Evolutionary conservation across 192 early-diverging fungal genomes (phyloP), one percentile per base, ranked within the genome.

Genomic region (Coemansia erecta): DNA sequence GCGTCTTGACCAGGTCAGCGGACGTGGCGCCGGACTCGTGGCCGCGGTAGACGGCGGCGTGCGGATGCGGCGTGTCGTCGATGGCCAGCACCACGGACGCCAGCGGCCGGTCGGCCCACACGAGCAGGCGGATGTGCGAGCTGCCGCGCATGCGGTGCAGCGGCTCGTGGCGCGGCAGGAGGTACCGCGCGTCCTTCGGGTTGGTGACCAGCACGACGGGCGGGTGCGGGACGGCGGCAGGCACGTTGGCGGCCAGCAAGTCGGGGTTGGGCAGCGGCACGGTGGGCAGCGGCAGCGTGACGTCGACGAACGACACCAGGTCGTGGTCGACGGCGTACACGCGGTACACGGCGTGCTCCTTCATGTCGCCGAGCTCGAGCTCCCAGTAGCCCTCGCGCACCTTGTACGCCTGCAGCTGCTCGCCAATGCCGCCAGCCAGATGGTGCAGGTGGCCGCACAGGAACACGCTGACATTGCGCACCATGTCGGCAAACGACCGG

Each of bases 331-430:
- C 83, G 8, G 88, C 89, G 40, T 92, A 85, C 23, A 97, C 83
- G 37, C 94, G 81, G 61, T 91, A 94, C n/a, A 86, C 49, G 0
- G 87, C 92, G 68, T 95, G 90, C 55, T 87, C 82, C 75, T 97
- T 97, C 81, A 97, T 84, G 52, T 97, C 94, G 19, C 84, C 91
- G 10, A 97, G 68, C 78, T 96, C 93, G 14, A 97, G 77, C 73
- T 97, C 90, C 61, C 91, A 71, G 46, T 81, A 86, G 23, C 77
- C 71, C 49, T 86, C 79, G n/a, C 77, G 73, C 9, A 82, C 72
- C 55, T 86, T 73, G 66, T 91, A 90, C 21, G 85, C 69, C 68
- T 90, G 82, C 57, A 91, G 71, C 31, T 77, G 68, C 45, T 83
- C 74, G 47, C 86, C 78, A 39, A 78, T 51, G 14, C 71, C 76